phyloP scores from a whole-genome alignment of 73 alveolate species.

The Symbiodinium natans region DNA sequence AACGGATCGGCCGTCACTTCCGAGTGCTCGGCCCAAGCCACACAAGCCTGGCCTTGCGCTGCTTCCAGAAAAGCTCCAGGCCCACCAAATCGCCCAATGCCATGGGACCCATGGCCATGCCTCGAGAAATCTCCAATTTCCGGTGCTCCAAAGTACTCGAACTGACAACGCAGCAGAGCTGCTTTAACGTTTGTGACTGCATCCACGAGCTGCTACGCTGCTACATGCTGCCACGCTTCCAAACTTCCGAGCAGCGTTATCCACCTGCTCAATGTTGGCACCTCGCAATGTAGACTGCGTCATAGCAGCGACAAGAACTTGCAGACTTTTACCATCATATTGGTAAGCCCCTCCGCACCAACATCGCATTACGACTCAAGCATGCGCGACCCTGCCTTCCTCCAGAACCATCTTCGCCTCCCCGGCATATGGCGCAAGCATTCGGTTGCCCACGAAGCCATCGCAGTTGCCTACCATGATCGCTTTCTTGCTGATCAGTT shows the following conservation, averaged over 20 bases:
- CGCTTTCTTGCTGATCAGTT: conserved; percentile 81
- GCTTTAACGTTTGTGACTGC: no score
- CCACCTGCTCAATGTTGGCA: conserved; percentile 78
- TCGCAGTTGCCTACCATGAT: conserved; percentile 89
- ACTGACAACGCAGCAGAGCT: no score
- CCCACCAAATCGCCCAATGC: conserved; percentile 84
- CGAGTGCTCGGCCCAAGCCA: no score
- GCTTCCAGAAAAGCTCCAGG: conserved; percentile 42
- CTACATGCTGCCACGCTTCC: neutral
- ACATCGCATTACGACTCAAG: no score
- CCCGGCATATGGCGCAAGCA: conserved; percentile 89
- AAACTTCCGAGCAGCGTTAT: conserved; percentile 21
- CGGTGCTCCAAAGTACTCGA: no score
- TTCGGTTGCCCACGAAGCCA: conserved; percentile 91
- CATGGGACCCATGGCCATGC: conserved; percentile 94
- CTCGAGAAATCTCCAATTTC: conserved; percentile 15
- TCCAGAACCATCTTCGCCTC: conserved; percentile 82
- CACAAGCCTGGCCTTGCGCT: conserved; percentile 8
- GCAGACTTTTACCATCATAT: no score
- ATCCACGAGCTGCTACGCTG: neutral
- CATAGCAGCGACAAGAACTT: neutral
- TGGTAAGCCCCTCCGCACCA: no score
- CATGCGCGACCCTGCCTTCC: neutral
- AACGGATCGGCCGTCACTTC: neutral
- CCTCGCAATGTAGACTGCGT: neutral